Evolutionary conservation across 306 rosid genomes (phyloP).

Genomic region (Prosopis cineraria): DNA sequence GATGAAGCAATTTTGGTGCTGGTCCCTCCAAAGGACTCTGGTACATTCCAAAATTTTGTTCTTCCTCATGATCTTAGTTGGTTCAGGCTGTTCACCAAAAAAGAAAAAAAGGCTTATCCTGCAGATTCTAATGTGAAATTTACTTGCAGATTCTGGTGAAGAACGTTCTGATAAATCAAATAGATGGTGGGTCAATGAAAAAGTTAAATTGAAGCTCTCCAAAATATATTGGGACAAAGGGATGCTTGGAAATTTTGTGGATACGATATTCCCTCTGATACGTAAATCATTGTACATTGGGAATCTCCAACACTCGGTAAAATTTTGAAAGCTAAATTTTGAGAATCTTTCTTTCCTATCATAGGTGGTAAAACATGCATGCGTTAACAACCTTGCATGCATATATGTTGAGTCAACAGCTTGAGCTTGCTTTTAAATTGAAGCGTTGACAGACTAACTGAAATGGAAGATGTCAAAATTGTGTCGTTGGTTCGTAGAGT

Average conservation of each 20-base stretch:
- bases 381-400: not conserved
- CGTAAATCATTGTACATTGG: constrained; percentile 46
- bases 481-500: not conserved
- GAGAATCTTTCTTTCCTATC: not conserved
- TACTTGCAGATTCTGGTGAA: constrained; percentile 56
- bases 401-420: constrained; percentile 10
- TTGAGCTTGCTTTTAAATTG: not conserved
- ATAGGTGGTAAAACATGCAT: not conserved
- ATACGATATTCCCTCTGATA: constrained; percentile 47
- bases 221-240: constrained; percentile 46
- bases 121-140: constrained; percentile 19
- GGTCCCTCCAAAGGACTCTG: constrained; percentile 63
- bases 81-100: not conserved
- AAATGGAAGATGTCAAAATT: constrained; percentile 18
- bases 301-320: constrained; percentile 46
- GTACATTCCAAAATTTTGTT: constrained; percentile 42
- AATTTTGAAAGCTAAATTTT: constrained; percentile 15
- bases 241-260: constrained; percentile 50
- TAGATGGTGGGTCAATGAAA: constrained; percentile 76
- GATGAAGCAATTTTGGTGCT: constrained; percentile 81
- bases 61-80: constrained; percentile 33
- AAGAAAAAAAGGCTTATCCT: not conserved
- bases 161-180: constrained; percentile 53
- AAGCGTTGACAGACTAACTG: not conserved
- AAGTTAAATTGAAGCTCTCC: constrained; percentile 50